Conservation (phyloP, 768 basidiomycete genomes). For the Boletus barrowsii region DNA sequence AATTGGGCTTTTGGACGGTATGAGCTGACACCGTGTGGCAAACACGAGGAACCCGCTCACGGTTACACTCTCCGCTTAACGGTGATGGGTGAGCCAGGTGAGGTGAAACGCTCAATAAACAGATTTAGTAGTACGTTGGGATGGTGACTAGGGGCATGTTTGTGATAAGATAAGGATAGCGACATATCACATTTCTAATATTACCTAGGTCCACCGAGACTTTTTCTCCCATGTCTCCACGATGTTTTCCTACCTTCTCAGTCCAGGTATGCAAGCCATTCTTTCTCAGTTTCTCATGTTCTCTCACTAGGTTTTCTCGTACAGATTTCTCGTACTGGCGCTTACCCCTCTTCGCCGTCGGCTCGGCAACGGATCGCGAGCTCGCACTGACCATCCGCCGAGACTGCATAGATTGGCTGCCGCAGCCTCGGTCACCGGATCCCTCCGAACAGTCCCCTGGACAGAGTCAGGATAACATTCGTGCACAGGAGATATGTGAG, state of each 20-base stretch:
- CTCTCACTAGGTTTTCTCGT: conserved; percentile 1
- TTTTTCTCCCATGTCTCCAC: not conserved
- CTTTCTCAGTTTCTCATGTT: not conserved
- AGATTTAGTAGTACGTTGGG: conserved; percentile 50
- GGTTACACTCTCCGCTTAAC: conserved; percentile 58
- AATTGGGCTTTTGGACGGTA: conserved; percentile 95
- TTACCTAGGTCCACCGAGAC: conserved; percentile 1
- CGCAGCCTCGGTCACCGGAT: conserved; percentile 15
- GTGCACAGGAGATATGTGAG: conserved; percentile 31
- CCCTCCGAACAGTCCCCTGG: not conserved
- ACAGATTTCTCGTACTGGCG: conserved; percentile 62
- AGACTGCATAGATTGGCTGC: conserved; percentile 29
- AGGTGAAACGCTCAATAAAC: conserved; percentile 57
- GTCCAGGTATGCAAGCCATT: conserved; percentile 22
- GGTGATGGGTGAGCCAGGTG: conserved; percentile 90
- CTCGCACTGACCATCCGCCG: conserved; percentile 30
- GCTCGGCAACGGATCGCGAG: conserved; percentile 37
- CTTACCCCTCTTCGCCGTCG: conserved; percentile 55
- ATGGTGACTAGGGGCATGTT: conserved; percentile 23
- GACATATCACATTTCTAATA: conserved; percentile 7
- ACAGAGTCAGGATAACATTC: conserved; percentile 9
- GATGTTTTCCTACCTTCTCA: conserved; percentile 33
- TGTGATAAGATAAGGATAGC: conserved; percentile 14
- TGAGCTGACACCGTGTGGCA: conserved; percentile 52
- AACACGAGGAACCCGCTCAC: conserved; percentile 16